phyloP scores from a whole-genome alignment of 2,329 filamentous ascomycete genomes.

The Aaosphaeria pasadenensis region DNA sequence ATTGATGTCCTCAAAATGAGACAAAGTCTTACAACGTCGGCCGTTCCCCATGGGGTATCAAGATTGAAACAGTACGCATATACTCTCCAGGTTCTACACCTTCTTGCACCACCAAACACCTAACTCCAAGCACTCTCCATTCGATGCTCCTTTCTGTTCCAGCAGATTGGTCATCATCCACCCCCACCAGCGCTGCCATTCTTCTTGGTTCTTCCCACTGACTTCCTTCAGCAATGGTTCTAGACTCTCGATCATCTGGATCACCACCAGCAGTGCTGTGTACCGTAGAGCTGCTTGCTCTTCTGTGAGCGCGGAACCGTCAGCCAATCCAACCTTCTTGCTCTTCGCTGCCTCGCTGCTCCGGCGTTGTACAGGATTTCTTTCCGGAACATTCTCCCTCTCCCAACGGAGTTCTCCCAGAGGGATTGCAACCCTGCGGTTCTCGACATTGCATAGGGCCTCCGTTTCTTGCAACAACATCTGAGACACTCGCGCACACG shows the following conservation, averaged over 20 bases:
- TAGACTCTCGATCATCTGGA: slow-evolving; percentile 80
- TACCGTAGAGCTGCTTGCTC: slow-evolving; percentile 72
- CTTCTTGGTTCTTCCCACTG: slow-evolving; percentile 82
- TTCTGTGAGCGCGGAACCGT: slow-evolving; percentile 54
- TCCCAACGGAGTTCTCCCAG: slow-evolving; percentile 86
- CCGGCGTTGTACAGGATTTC: slow-evolving; percentile 48
- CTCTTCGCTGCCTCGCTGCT: slow-evolving; percentile 46
- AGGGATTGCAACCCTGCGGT: slow-evolving; percentile 79
- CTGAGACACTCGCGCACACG: slow-evolving; percentile 75
- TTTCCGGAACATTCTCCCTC: slow-evolving; percentile 57
- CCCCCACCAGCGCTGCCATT: slow-evolving; percentile 88
- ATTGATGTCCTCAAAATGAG: neutral
- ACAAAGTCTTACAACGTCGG: slow-evolving; percentile 2
- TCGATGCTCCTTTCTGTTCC: slow-evolving; percentile 72
- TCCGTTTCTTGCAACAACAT: slow-evolving; percentile 79
- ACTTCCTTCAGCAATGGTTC: slow-evolving; percentile 79
- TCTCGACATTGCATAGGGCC: slow-evolving; percentile 64
- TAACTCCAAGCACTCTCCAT: slow-evolving; percentile 77
- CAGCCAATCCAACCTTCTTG: slow-evolving; percentile 35
- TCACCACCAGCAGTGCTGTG: slow-evolving; percentile 76
- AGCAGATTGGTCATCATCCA: slow-evolving; percentile 84
- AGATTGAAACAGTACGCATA: neutral
- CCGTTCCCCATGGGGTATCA: slow-evolving; percentile 13
- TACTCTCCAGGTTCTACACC: slow-evolving; percentile 30
- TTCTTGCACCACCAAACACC: slow-evolving; percentile 65